phyloP scores from a whole-genome alignment of 2,329 filamentous ascomycete species.

The Neodidymelliopsis sp. region DNA sequence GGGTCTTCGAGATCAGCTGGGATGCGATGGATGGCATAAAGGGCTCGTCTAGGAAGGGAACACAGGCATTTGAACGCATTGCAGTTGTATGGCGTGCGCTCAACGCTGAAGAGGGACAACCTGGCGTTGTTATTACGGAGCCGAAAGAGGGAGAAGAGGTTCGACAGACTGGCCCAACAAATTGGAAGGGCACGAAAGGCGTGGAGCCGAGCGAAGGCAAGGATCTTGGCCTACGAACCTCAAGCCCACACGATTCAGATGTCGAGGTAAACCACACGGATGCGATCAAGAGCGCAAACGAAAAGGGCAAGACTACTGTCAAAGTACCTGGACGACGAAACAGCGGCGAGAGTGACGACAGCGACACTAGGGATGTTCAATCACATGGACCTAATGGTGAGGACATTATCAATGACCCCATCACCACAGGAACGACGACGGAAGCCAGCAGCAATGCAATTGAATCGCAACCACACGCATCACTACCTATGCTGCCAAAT shows the following conservation, averaged over 20 bases:
- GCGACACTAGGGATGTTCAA: conserved; percentile 50
- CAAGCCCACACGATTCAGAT: conserved; percentile 65
- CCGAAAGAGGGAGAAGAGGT: conserved; percentile 73
- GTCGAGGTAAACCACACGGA: conserved; percentile 75
- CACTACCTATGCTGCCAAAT: conserved; percentile 26
- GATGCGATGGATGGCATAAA: conserved; percentile 93
- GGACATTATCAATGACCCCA: conserved; percentile 40
- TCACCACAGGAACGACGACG: conserved; percentile 17
- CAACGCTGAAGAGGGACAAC: conserved; percentile 40
- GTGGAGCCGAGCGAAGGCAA: conserved; percentile 60
- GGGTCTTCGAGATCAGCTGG: conserved; percentile 75
- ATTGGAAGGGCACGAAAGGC: conserved; percentile 72
- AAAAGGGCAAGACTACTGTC: conserved; percentile 32
- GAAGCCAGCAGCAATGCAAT: conserved; percentile 26
- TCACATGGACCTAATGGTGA: conserved; percentile 48
- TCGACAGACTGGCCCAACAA: conserved; percentile 71
- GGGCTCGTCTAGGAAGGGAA: conserved; percentile 82
- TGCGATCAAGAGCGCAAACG: conserved; percentile 63
- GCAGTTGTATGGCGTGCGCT: conserved; percentile 80
- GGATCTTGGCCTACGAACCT: conserved; percentile 71
- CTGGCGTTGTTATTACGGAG: conserved; percentile 64
- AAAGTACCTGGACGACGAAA: conserved; percentile 34
- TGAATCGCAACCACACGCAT: conserved; percentile 20
- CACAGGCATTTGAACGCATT: conserved; percentile 79
- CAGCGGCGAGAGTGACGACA: conserved; percentile 41